Evolutionary conservation across 2,329 filamentous ascomycete species (phyloP).

Genomic region (Beauveria varroae): DNA sequence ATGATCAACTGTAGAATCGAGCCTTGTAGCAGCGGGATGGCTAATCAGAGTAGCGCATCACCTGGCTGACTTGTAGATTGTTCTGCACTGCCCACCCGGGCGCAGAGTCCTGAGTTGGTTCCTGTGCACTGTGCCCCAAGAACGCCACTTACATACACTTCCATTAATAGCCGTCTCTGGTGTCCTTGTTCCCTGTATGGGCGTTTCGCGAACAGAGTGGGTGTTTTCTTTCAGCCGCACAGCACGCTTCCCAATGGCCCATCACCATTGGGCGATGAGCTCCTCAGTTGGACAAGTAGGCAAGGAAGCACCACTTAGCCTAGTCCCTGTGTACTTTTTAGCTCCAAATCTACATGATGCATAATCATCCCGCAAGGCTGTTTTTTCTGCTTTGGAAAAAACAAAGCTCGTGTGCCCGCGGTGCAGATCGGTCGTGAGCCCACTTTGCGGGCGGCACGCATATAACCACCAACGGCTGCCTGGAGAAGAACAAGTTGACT

Average conservation of each 20-base stretch:
- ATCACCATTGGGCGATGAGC: slow-evolving; percentile 2
- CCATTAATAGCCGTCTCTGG: not conserved
- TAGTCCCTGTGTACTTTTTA: not conserved
- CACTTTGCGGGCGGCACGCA: not conserved
- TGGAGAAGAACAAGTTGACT: not conserved
- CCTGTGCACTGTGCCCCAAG: not conserved
- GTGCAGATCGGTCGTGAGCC: not conserved
- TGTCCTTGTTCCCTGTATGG: not conserved
- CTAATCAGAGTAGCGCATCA: not conserved
- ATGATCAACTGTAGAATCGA: not conserved
- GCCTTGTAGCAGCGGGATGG: not conserved
- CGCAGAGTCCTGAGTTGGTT: not conserved
- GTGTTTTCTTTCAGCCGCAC: slow-evolving; percentile 2
- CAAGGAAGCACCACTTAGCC: not conserved
- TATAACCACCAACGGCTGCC: not conserved
- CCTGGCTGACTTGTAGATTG: not conserved
- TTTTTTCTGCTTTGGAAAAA: not conserved
- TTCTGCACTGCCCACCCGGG: not conserved
- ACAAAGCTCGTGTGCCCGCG: slow-evolving; percentile 5
- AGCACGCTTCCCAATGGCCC: not conserved
- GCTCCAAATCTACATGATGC: not conserved
- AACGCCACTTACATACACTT: slow-evolving; percentile 2
- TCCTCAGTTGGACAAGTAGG: not conserved
- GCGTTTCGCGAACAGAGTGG: slow-evolving; percentile 2
- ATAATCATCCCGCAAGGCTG: slow-evolving; percentile 6